These are phyloP conservation scores for Fraxinus cuspidata DNA, from an alignment of 257 asterid genomes.

Conservation along the genomic window DNA sequence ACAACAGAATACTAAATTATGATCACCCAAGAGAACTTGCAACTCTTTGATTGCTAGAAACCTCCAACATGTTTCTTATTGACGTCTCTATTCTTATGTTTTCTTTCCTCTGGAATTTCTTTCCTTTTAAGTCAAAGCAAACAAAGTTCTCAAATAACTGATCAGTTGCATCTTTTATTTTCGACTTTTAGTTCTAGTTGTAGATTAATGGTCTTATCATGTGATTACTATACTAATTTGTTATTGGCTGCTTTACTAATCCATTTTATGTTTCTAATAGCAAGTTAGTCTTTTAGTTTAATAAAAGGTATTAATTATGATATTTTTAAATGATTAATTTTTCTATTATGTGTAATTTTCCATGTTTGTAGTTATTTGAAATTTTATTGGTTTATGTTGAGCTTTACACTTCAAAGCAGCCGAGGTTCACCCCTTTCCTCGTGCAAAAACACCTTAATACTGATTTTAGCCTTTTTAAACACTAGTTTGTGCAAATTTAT, in stretches of 20 bases:
- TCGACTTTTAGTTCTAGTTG: not conserved
- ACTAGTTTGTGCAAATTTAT: not conserved
- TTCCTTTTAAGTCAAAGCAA: not conserved
- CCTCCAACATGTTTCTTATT: not conserved
- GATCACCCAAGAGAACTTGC: not conserved
- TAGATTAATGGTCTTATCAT: not conserved
- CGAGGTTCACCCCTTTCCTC: not conserved
- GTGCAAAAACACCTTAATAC: not conserved
- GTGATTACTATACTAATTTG: not conserved
- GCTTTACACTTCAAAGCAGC: not conserved
- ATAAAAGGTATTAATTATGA: not conserved
- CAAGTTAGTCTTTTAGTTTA: not conserved
- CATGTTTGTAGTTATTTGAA: not conserved
- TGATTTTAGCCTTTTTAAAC: not conserved
- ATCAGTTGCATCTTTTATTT: not conserved
- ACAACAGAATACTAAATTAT: not conserved
- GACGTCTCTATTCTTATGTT: not conserved
- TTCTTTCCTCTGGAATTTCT: constrained; percentile 2
- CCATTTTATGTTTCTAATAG: not conserved
- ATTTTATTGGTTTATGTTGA: not conserved
- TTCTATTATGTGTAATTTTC: not conserved
- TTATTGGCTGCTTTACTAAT: not conserved
- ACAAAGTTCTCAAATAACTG: not conserved
- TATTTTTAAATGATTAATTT: too few species aligned
- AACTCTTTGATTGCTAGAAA: not conserved